Base-by-base conservation (phyloP, 768 basidiomycete species). In the Hortiboletus campestris region DNA sequence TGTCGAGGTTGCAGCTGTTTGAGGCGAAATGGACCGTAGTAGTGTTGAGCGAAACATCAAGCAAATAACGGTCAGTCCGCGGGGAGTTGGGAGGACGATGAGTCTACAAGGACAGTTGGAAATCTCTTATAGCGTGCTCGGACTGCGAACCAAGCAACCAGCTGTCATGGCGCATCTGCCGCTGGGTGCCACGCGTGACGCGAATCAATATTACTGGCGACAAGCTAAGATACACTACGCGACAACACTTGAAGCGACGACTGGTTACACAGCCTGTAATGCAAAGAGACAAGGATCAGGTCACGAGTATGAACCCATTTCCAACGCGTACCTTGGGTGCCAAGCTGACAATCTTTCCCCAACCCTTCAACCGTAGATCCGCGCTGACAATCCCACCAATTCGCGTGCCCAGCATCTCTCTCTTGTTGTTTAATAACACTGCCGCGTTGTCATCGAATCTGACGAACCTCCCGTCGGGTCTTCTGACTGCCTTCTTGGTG, bases 361-460 rank as follows among this genome's bases (percentile, higher is more conserved):
- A 98, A 1, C 94, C 93, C 69, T 91, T 88, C 80, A 90, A 80
- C 58, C 93, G 79, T 70, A 98, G 69, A 63, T 97, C 95, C 0
- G 90, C 89, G 57, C 90, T 94, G 43, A 98, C 95, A 42, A 95
- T 86, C 0, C 95, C 94, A 63, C 90, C 89, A 51, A 98, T 93
- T 66, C 96, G 85, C 47, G 94, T 97, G 19, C 94, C 95, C 55
- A 98, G 69, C 89, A 98, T 92, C 74, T 96, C 93, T 53, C 86
- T 83, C 77, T 98, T 98, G 78, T 92, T 92, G 73, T 98, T 98
- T 54, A 98, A 72, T 35, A 98, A 74, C 6, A 98, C 94, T 10
- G 86, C 93, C 1, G 96, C 96, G 66, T 98, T 98, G 80, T 98
- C 96, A 74, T 98, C 96, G 73, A 98, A 98, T 43, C 90, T 79